Base-by-base conservation (phyloP, 2,329 filamentous ascomycete species). In the Colletotrichum tropicale region DNA sequence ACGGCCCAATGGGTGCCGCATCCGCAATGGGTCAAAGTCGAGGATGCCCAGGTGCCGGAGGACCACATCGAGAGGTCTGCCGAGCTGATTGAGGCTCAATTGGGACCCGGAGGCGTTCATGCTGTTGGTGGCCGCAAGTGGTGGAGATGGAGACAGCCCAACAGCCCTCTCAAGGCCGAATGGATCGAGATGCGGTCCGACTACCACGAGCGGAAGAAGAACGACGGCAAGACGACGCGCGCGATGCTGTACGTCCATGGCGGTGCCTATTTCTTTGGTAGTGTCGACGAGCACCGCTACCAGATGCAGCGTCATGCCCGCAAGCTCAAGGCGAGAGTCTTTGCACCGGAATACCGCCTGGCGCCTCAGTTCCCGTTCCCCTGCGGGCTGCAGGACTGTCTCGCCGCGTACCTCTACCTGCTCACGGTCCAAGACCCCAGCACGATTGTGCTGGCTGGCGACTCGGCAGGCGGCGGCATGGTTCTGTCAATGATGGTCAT, bases 111-210 rank as follows among this genome's bases (percentile, higher is more conserved):
- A 30, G 96, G 96, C 5, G 89, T 96, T 77, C 89, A 91, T 67
- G 90, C 91, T 78, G 93, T 98, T 60, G 97, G 97, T 55, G 97
- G 97, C 5, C 89, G 91, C 80, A 91, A 93, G 76, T 96, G 97
- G 97, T 96, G 96, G 96, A 91, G 95, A 85, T 98, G 96, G 96
- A 91, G 95, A 68, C 91, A 92, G 70, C 91, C 91, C 6, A 89
- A 91, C 30, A 89, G 86, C 62, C 88, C 92, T 1, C 86, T 98
- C 32, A 92, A 92, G 80, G 96, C 94, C 1, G 96, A 99, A 83
- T 98, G 96, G 96, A 95, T 99, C 79, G 97, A 98, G 88, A 98
- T 98, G 96, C 93, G 92, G 78, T 89, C 92, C 67, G 94, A 98
- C 83, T 93, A 95, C 81, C 88, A 93, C 76, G 92, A 94, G 81